phyloP scores from a whole-genome alignment of 176 grass and related monocot genomes.

The Hordeum marinum region DNA sequence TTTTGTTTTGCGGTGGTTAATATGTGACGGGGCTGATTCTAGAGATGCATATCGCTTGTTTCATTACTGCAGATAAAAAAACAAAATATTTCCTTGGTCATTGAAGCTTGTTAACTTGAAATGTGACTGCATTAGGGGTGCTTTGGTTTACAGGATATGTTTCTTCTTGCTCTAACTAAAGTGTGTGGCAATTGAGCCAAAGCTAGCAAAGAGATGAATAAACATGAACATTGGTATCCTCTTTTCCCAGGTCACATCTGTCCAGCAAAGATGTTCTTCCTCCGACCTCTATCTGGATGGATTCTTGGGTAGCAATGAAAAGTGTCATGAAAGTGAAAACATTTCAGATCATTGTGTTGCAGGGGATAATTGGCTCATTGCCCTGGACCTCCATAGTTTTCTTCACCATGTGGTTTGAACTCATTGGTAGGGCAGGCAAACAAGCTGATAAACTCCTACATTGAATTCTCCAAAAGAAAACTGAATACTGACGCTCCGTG shows the following conservation, averaged over 20 bases:
- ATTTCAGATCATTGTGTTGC: conserved; percentile 95
- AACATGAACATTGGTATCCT: neutral
- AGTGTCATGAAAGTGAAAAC: conserved; percentile 80
- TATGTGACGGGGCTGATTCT: neutral
- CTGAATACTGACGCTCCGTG: neutral
- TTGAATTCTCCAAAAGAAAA: neutral
- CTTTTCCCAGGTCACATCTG: conserved; percentile 46
- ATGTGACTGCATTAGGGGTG: neutral
- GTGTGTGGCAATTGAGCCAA: neutral
- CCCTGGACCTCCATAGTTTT: conserved; percentile 89
- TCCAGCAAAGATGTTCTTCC: conserved; percentile 45
- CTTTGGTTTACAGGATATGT: neutral
- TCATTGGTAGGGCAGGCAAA: conserved; percentile 61
- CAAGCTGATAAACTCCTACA: neutral
- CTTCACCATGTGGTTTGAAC: conserved; percentile 99
- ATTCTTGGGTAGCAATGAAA: conserved; percentile 71
- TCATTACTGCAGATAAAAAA: neutral
- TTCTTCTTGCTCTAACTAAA: neutral
- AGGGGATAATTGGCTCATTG: conserved; percentile 87
- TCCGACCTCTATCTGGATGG: conserved; percentile 56
- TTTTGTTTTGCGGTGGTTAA: neutral
- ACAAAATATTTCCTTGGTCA: neutral
- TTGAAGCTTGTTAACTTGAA: neutral
- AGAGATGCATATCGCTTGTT: neutral
- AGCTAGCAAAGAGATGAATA: neutral